phyloP scores from a whole-genome alignment of 805 yeast species.

The Candida anglica region DNA sequence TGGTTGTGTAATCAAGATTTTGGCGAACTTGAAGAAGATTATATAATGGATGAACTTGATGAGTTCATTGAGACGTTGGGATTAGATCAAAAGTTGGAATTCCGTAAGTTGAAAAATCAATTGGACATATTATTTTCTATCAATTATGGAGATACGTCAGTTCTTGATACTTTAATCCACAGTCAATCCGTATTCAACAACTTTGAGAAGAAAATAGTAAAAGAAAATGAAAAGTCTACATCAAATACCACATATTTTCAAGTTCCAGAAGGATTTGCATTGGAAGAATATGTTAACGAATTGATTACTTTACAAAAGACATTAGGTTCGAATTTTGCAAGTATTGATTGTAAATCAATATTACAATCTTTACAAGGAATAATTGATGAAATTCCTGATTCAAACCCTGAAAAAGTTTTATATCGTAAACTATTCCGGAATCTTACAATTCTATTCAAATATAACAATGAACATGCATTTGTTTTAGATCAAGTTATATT shows the following conservation, averaged over 20 bases:
- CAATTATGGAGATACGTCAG: constrained; percentile 58
- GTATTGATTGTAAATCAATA: too few species aligned
- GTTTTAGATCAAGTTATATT: constrained; percentile 32
- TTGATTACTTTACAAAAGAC: constrained; percentile 8
- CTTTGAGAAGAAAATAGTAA: constrained; percentile 24
- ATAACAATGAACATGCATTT: constrained; percentile 27
- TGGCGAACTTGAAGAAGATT: constrained; percentile 2
- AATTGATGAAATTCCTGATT: too few species aligned
- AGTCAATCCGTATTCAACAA: constrained; percentile 45
- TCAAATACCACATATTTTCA: constrained; percentile 9
- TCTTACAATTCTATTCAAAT: constrained; percentile 26
- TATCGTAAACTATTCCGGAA: constrained; percentile 27
- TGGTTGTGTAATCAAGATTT: too few species aligned
- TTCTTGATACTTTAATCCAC: constrained; percentile 53
- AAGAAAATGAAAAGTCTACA: constrained; percentile 3
- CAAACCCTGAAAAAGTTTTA: constrained; percentile 16
- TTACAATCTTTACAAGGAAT: too few species aligned
- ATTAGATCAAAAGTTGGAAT: constrained; percentile 7
- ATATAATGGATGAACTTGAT: constrained; percentile 7
- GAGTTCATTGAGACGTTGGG: constrained; percentile 5
- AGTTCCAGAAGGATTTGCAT: constrained; percentile 16
- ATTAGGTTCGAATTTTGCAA: constrained; percentile 9
- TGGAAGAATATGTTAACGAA: constrained; percentile 14
- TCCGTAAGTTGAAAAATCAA: constrained; percentile 13
- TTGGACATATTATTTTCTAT: constrained; percentile 30